Evolutionary conservation across 2,329 filamentous ascomycete genomes (phyloP), one percentile per base, ranked within the genome.

Genomic region (Nothopassalora personata): DNA sequence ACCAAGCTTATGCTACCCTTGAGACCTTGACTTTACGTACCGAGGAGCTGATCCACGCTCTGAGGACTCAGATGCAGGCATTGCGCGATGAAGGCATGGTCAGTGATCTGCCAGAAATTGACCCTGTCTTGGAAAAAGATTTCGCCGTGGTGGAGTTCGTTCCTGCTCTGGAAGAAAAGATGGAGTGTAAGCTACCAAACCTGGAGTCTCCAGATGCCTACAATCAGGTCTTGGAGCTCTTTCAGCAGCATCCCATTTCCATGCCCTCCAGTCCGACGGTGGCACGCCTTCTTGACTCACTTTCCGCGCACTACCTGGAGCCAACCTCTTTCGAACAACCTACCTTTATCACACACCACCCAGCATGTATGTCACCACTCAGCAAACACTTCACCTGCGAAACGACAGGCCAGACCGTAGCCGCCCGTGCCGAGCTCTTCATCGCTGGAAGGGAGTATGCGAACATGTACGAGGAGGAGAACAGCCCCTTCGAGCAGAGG

Each of bases 401-500:
- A 0, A 74, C 70, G 8, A 79, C 86, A 0, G 79, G 81, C 13
- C 92, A 97, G 71, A 62, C 56, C 34, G 62, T 75, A 55, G 68
- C 73, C 30, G 71, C 72, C 10, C 71, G 73, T 31, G 72, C 71
- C 10, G 73, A 75, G 49, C 70, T 75, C 48, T 74, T 73, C 66
- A 71, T 73, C 54, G 75, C 84, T 53, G 86, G 88, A 45, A 84
- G 85, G 56, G 94, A 99, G 72, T 81, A 96, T 33, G 90, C 93
- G 61, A 99, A 99, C 74, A 95, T 93, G 79, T 99, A 99, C 74
- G 94, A 99, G 73, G 94, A 99, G 75, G 94, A 99, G 73, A 99
- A 99, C 74, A 89, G 90, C 54, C 94, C 94, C 0, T 86, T 88
- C 56, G 89, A 88, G 68, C 94, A 99, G 76, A 82, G 89, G 49